A percentile compares a stretch with the other conserved stretches of the same genome.
Conservation (phyloP, 257 asterid species). For the Haberlea rhodopensis region DNA sequence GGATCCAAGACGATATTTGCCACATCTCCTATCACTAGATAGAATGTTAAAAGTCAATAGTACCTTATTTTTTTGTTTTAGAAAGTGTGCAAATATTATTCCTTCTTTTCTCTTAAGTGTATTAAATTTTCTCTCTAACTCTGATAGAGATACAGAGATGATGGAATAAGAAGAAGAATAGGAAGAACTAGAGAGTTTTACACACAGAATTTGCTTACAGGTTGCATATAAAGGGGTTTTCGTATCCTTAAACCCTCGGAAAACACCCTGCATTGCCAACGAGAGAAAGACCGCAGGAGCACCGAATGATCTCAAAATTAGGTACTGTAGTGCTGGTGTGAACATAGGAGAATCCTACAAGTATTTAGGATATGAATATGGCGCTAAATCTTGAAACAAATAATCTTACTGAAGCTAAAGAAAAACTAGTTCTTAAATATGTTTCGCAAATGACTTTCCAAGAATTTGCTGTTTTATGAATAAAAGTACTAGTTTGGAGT, state of each 20-base stretch:
- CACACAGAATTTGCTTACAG: constrained; percentile 26
- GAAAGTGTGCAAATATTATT: background rate
- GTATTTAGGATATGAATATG: background rate
- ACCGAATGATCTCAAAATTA: constrained; percentile 49
- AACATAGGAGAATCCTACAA: constrained; percentile 51
- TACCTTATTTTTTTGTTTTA: background rate
- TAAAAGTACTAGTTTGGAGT: background rate
- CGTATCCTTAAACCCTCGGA: constrained; percentile 56
- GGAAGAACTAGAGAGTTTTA: background rate
- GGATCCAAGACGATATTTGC: constrained; percentile 49
- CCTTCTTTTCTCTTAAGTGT: background rate
- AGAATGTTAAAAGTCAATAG: background rate
- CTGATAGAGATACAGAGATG: background rate
- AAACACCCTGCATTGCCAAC: constrained; percentile 55
- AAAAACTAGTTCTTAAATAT: too few species aligned
- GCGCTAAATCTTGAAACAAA: background rate
- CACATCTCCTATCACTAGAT: constrained; percentile 45
- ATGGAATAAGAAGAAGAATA: background rate
- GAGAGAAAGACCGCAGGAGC: constrained; percentile 63
- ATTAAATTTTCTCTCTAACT: background rate
- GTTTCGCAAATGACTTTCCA: background rate
- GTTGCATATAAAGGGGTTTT: constrained; percentile 50
- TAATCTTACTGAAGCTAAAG: too few species aligned
- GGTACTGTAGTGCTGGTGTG: constrained; percentile 41
- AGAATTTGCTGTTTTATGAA: background rate